phyloP scores from a whole-genome alignment of 305 asterid genomes.

The Euphrasia arctica region DNA sequence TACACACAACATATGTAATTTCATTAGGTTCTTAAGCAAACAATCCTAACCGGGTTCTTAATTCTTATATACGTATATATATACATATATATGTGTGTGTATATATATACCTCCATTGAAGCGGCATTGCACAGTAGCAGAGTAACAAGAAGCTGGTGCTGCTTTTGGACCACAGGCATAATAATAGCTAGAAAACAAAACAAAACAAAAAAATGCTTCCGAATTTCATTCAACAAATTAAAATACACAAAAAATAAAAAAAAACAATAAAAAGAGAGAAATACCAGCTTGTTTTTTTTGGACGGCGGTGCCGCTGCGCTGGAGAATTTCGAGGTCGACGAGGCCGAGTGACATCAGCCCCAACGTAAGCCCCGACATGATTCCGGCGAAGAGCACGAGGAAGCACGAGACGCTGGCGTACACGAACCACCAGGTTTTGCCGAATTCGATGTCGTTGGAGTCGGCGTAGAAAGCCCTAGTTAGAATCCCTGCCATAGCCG shows the following conservation, averaged over 20 bases:
- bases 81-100: not conserved
- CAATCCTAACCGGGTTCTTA: too few relatives aligned
- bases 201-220: not conserved
- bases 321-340: slow-evolving; percentile 91
- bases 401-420: slow-evolving; percentile 85
- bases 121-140: slow-evolving; percentile 88
- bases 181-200: slow-evolving; percentile 51
- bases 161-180: slow-evolving; percentile 88
- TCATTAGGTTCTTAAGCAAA: too few relatives aligned
- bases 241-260: not conserved
- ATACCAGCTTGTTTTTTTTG: slow-evolving; percentile 93
- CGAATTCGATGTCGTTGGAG: slow-evolving; percentile 75
- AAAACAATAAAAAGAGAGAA: not conserved
- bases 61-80: not conserved
- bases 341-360: slow-evolving; percentile 94
- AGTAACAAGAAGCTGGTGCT: slow-evolving; percentile 95
- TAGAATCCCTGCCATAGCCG: slow-evolving; percentile 33
- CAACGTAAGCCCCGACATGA: slow-evolving; percentile 91
- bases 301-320: slow-evolving; percentile 64
- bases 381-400: slow-evolving; percentile 94
- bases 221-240: not conserved
- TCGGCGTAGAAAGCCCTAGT: slow-evolving; percentile 51
- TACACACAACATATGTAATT: slow-evolving; percentile 29
- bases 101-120: slow-evolving; percentile 73
- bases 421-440: slow-evolving; percentile 87